Evolutionary conservation across 495 filamentous ascomycete species (phyloP), one percentile per base, ranked within the genome.

Genomic region (Neurospora sp.): DNA sequence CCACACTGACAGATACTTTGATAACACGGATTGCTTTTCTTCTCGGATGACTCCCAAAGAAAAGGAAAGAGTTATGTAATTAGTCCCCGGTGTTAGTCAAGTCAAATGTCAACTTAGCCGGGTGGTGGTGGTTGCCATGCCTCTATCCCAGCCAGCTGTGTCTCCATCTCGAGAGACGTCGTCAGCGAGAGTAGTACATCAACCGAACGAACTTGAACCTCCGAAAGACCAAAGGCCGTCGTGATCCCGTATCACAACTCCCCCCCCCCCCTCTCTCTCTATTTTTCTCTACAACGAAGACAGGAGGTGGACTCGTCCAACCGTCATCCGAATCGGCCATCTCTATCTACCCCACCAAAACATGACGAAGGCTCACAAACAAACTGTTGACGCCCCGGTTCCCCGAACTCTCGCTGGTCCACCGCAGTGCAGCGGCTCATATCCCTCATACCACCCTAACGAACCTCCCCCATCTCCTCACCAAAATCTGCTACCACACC

Each of bases 381-480:
- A 31, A 31, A 31, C 53, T 61, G 22, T 53, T n/a, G 10, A 11
- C 20, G 46, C 18, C 46, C 46, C 22, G 46, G 53, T 61, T 61
- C 53, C 53, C 22, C 53, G 31, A 35, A 31, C 1, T 59, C n/a
- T n/a, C n/a, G n/a, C n/a, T n/a, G n/a, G n/a, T n/a, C 20, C 5
- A 27, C 10, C 8, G 8, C 20, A 10, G 48, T 10, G 10, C 22
- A 27, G 48, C 14, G 41, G 14, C 41, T n/a, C n/a, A n/a, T n/a
- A n/a, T n/a, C n/a, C n/a, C n/a, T n/a, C n/a, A n/a, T n/a, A n/a
- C n/a, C n/a, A n/a, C n/a, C n/a, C n/a, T n/a, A n/a, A n/a, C n/a
- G n/a, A n/a, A n/a, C n/a, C n/a, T n/a, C n/a, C n/a, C 2, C 0
- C 22, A 61, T 27, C 1, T 0, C 12, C 0, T 12, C 46, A 5